These are phyloP conservation scores for Penicillium crystallinum DNA, from an alignment of 495 filamentous ascomycete genomes.

Conservation along the genomic window DNA sequence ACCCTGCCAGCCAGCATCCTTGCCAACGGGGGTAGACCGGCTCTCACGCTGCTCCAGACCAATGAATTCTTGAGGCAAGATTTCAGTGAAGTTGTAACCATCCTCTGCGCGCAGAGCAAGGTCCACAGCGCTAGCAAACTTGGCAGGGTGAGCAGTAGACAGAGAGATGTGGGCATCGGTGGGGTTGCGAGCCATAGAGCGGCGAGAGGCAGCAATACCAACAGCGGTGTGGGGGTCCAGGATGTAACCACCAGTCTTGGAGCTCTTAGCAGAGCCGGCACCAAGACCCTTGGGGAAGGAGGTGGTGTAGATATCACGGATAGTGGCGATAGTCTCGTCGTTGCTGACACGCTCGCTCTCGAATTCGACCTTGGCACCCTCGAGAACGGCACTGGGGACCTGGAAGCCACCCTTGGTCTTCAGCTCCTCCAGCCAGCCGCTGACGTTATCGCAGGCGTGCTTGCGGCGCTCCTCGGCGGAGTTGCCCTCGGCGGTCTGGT, in stretches of 20 bases:
- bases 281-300: constrained; percentile 30
- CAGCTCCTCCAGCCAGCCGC: constrained; percentile 68
- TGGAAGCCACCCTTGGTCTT: constrained; percentile 77
- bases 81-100: constrained; percentile 65
- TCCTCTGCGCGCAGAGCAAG: constrained; percentile 61
- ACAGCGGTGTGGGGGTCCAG: constrained; percentile 91
- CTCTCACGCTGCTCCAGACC: constrained; percentile 61
- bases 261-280: constrained; percentile 28
- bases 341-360: constrained; percentile 10
- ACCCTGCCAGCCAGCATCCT: constrained; percentile 30
- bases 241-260: constrained; percentile 54
- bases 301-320: constrained; percentile 46
- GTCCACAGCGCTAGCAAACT: constrained; percentile 78
- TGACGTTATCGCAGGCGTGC: constrained; percentile 50
- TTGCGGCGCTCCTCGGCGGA: constrained; percentile 33
- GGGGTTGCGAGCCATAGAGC: constrained; percentile 54
- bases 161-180: constrained; percentile 65
- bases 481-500: constrained; percentile 42
- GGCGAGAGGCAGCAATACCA: constrained; percentile 65
- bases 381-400: constrained; percentile 63
- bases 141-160: constrained; percentile 90
- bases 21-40: constrained; percentile 26
- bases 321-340: constrained; percentile 5
- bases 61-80: constrained; percentile 73
- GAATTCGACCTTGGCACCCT: constrained; percentile 39